A percentile compares a stretch with the other conserved stretches of the same genome.
Evolutionary conservation across 768 basidiomycete genomes (phyloP).

Genomic region (Glaciozyma antarctica): DNA sequence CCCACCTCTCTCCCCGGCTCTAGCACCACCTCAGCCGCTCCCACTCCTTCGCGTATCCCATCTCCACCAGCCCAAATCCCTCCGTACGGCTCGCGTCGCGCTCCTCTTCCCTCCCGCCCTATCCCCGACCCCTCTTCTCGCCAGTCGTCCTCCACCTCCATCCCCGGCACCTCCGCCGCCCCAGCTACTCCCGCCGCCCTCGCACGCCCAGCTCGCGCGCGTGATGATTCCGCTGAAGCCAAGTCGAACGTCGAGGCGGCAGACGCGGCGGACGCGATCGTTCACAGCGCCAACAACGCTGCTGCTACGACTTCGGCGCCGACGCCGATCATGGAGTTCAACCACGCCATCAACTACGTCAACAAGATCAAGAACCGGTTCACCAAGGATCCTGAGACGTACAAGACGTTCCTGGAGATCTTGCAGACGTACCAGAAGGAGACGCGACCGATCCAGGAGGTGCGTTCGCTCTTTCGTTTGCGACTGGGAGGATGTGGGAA

Average conservation of each 20-base stretch:
- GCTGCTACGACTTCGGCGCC: background rate
- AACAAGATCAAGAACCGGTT: slow-evolving; percentile 97
- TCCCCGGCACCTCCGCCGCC: background rate
- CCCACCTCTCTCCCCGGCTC: too few relatives aligned
- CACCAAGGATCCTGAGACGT: slow-evolving; percentile 70
- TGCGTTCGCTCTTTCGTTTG: slow-evolving; percentile 38
- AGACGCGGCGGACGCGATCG: background rate
- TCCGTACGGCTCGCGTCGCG: too few relatives aligned
- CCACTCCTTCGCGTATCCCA: too few relatives aligned
- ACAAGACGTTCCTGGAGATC: slow-evolving; percentile 46
- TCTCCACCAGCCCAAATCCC: too few relatives aligned
- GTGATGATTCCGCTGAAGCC: background rate
- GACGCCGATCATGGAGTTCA: slow-evolving; percentile 36
- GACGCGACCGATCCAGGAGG: slow-evolving; percentile 49
- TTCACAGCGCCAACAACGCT: background rate
- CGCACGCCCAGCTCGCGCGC: background rate
- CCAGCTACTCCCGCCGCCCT: background rate
- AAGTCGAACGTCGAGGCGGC: background rate
- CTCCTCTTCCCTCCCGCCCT: too few relatives aligned
- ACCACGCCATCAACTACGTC: slow-evolving; percentile 93
- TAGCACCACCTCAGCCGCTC: too few relatives aligned
- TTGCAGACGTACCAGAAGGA: slow-evolving; percentile 49
- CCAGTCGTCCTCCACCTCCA: too few relatives aligned
- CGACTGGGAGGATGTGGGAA: background rate
- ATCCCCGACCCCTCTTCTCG: too few relatives aligned